A percentile compares a stretch with the other conserved stretches of the same genome.
Conservation (phyloP, 2,329 filamentous ascomycete genomes). For the Penicillium brevicompactum region DNA sequence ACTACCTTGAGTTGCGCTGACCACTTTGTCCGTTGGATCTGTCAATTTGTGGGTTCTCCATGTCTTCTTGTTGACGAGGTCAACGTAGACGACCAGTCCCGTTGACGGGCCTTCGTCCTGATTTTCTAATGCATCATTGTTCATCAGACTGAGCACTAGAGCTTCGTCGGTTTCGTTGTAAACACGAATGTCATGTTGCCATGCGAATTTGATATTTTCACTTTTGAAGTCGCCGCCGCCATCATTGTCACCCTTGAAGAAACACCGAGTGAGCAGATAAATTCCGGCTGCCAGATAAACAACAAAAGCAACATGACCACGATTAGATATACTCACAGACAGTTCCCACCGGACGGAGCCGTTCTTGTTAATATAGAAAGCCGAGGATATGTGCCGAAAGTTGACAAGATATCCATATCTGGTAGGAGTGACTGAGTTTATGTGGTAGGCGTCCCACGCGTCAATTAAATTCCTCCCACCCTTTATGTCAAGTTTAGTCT, state of each 20-base stretch:
- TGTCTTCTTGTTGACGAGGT: slow-evolving; percentile 26
- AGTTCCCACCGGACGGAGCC: slow-evolving; percentile 34
- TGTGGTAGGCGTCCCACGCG: slow-evolving; percentile 36
- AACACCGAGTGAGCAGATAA: not conserved
- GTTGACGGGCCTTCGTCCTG: slow-evolving; percentile 20
- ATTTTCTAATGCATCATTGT: too few species aligned
- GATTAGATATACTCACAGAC: slow-evolving; percentile 15
- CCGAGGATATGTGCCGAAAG: slow-evolving; percentile 33
- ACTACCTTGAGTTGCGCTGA: slow-evolving; percentile 34
- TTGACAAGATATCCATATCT: slow-evolving; percentile 35
- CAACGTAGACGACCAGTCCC: slow-evolving; percentile 25
- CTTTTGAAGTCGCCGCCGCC: slow-evolving; percentile 30
- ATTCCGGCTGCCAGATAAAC: too few species aligned
- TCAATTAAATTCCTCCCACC: too few species aligned
- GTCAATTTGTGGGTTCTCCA: slow-evolving; percentile 23
- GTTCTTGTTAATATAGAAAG: slow-evolving; percentile 30
- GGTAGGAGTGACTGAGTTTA: slow-evolving; percentile 33
- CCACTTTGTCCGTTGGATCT: slow-evolving; percentile 26
- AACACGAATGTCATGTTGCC: slow-evolving; percentile 41
- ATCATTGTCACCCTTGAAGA: slow-evolving; percentile 20
- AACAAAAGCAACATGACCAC: too few species aligned
- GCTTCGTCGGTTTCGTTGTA: slow-evolving; percentile 37
- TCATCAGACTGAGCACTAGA: slow-evolving; percentile 26
- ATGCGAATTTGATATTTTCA: slow-evolving; percentile 27
- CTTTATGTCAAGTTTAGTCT: slow-evolving; percentile 25